phyloP scores from a whole-genome alignment of 2,329 filamentous ascomycete genomes.

The Helotiales sp. region DNA sequence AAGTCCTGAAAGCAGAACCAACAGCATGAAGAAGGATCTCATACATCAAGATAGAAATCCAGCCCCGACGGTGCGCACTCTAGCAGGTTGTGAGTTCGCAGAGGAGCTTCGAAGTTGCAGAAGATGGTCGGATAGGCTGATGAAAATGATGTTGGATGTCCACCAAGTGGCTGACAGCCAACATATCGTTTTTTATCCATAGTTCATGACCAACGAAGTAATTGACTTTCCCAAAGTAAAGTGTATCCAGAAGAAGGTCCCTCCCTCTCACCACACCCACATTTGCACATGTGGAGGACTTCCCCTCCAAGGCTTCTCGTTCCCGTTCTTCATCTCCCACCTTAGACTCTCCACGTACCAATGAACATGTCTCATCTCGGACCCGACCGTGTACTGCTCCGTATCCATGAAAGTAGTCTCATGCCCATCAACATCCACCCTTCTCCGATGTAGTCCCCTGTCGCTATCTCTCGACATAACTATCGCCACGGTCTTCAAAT shows the following conservation, averaged over 20 bases:
- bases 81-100: not conserved
- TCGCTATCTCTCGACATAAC: slow-evolving; percentile 25
- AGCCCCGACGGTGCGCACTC: not conserved
- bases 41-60: not conserved
- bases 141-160: not conserved
- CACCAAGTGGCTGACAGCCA: too few relatives aligned
- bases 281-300: slow-evolving; percentile 25
- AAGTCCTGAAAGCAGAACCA: not conserved
- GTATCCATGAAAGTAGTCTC: slow-evolving; percentile 13
- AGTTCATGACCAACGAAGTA: not conserved
- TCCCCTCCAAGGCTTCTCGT: slow-evolving; percentile 12
- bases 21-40: not conserved
- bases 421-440: slow-evolving; percentile 9
- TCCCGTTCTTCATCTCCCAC: slow-evolving; percentile 22
- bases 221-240: not conserved
- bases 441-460: slow-evolving; percentile 6
- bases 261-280: slow-evolving; percentile 24
- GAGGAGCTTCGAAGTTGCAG: not conserved
- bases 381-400: slow-evolving; percentile 19
- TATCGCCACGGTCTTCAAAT: slow-evolving; percentile 26
- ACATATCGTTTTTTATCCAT: not conserved
- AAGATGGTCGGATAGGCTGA: not conserved
- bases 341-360: slow-evolving; percentile 25
- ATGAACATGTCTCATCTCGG: slow-evolving; percentile 24
- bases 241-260: not conserved